Conservation (phyloP, 371 early-diverging fungal genomes). For the Rhizopus microsporus region DNA sequence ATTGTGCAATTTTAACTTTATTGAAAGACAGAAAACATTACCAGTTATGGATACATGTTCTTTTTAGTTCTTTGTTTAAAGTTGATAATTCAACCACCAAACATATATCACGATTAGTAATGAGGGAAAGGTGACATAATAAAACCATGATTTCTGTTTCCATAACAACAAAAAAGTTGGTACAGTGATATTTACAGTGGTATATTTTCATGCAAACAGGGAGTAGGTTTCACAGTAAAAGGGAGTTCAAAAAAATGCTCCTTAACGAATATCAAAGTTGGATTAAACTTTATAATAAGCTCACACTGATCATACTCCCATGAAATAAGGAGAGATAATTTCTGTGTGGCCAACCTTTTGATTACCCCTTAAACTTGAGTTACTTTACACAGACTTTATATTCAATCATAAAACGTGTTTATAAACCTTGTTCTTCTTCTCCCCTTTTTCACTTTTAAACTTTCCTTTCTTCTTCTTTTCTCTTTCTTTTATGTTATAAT, state of each 20-base stretch:
- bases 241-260: too few relatives aligned
- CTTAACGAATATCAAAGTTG: conserved; percentile 3
- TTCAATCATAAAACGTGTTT: too few relatives aligned
- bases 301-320: not conserved
- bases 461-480: conserved; percentile 1
- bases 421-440: not conserved
- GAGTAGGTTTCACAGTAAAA: not conserved
- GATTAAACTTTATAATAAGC: not conserved
- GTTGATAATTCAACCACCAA: too few relatives aligned
- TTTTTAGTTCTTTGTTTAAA: too few relatives aligned
- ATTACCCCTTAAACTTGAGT: conserved; percentile 5
- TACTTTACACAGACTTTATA: not conserved
- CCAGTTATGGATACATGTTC: too few relatives aligned
- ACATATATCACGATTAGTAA: too few relatives aligned
- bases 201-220: conserved; percentile 1
- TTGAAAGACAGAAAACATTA: too few relatives aligned
- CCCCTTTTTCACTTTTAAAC: not conserved
- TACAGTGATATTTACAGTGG: too few relatives aligned
- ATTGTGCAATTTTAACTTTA: too few relatives aligned
- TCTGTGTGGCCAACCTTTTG: not conserved
- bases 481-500: not conserved
- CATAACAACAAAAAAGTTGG: too few relatives aligned
- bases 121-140: too few relatives aligned
- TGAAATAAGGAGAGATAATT: not conserved
- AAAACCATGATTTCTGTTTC: too few relatives aligned